Evolutionary conservation across 2,329 filamentous ascomycete genomes (phyloP).

Genomic region (Huntiella moniliformis): DNA sequence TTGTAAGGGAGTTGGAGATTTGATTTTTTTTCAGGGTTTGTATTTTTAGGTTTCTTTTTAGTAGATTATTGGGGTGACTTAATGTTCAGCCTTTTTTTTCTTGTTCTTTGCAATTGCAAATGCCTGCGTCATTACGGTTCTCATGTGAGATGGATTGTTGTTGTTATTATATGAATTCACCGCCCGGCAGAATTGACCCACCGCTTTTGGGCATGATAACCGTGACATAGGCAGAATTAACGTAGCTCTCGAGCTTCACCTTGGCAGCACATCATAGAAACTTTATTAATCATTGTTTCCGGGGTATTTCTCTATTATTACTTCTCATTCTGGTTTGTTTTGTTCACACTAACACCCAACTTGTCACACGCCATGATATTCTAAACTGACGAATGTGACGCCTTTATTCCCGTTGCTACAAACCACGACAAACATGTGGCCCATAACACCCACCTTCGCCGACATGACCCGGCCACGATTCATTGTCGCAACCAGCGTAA

Average conservation of each 20-base stretch:
- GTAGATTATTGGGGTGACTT: neutral
- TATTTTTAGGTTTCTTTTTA: conserved; percentile 1
- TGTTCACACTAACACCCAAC: neutral
- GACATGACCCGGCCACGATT: conserved; percentile 35
- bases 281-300: neutral
- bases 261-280: neutral
- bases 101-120: neutral
- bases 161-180: conserved; percentile 1
- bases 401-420: neutral
- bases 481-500: conserved; percentile 32
- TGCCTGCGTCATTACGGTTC: neutral
- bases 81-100: neutral
- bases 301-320: neutral
- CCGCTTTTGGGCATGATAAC: neutral
- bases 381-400: neutral
- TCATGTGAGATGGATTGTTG: too few species aligned
- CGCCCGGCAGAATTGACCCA: conserved; percentile 13
- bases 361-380: conserved; percentile 7
- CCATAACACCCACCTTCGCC: conserved; percentile 31
- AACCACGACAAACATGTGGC: conserved; percentile 22
- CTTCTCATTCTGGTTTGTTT: neutral
- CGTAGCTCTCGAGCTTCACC: neutral
- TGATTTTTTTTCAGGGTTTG: neutral
- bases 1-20: conserved; percentile 17
- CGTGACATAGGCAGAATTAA: neutral